Evolutionary conservation across 352 stramenopile genomes (phyloP).

Genomic region (Phytophthora tentaculata): DNA sequence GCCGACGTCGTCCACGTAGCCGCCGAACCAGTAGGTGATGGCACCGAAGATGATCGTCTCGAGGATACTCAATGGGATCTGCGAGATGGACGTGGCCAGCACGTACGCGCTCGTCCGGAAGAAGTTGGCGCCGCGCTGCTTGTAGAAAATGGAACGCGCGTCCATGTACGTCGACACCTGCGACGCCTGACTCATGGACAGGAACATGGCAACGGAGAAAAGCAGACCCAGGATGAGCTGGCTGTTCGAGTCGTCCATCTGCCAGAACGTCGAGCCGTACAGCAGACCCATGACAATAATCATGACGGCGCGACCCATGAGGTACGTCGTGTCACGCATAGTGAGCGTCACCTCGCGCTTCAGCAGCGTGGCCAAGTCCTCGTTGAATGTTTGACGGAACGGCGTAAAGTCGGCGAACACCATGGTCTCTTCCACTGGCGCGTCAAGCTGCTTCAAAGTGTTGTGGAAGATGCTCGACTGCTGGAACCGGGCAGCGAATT

Average conservation of each 20-base stretch:
- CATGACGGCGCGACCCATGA: constrained; percentile 56
- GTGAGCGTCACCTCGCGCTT: constrained; percentile 75
- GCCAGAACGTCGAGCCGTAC: constrained; percentile 71
- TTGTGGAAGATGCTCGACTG: constrained; percentile 54
- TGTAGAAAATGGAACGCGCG: constrained; percentile 83
- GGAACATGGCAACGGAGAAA: constrained; percentile 88
- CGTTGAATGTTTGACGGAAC: constrained; percentile 53
- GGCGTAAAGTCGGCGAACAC: constrained; percentile 17
- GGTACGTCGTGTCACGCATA: constrained; percentile 56
- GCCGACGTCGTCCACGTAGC: constrained; percentile 49
- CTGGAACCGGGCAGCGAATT: constrained; percentile 56
- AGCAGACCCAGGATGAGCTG: constrained; percentile 82
- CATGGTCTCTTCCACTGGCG: constrained; percentile 35
- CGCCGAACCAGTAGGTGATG: constrained; percentile 90
- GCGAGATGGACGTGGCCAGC: constrained; percentile 54
- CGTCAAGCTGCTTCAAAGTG: constrained; percentile 45
- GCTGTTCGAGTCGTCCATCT: constrained; percentile 54
- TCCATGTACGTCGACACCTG: constrained; percentile 86
- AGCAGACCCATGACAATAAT: constrained; percentile 63
- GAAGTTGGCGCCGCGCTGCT: constrained; percentile 89
- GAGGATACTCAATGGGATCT: constrained; percentile 57
- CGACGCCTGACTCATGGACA: constrained; percentile 78
- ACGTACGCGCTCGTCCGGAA: constrained; percentile 87
- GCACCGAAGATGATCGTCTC: constrained; percentile 87
- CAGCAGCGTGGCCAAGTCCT: constrained; percentile 48